Percentiles rank a stretch among this genome's conserved stretches.
phyloP scores from a whole-genome alignment of 148 eudicot genomes.

The Amaranthus hypochondriacus region DNA sequence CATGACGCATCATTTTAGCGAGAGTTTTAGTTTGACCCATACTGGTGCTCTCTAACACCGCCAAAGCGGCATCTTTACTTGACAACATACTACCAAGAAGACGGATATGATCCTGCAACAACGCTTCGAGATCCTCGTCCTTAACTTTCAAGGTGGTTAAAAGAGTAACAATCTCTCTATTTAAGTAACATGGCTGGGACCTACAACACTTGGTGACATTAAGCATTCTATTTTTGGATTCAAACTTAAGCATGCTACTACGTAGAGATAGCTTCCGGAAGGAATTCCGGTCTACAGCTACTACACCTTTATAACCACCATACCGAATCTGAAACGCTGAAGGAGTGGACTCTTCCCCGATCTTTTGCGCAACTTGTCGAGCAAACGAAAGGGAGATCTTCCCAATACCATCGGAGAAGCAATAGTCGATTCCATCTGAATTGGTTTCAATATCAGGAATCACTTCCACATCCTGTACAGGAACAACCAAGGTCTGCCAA shows the following conservation, averaged over 20 bases:
- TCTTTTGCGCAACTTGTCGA: slow-evolving; percentile 68
- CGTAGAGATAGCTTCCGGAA: slow-evolving; percentile 74
- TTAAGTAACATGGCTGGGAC: slow-evolving; percentile 78
- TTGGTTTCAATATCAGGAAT: slow-evolving; percentile 80
- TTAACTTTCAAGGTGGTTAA: slow-evolving; percentile 78
- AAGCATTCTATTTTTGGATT: slow-evolving; percentile 84
- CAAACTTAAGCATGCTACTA: slow-evolving; percentile 90
- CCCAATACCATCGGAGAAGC: slow-evolving; percentile 96
- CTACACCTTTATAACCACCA: slow-evolving; percentile 95
- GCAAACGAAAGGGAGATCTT: slow-evolving; percentile 86
- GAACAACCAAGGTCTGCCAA: slow-evolving; percentile 68
- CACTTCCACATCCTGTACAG: slow-evolving; percentile 61
- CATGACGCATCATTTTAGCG: slow-evolving; percentile 62
- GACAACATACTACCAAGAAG: slow-evolving; percentile 62
- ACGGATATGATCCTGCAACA: slow-evolving; percentile 61
- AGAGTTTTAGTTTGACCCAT: slow-evolving; percentile 50
- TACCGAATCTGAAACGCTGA: slow-evolving; percentile 95
- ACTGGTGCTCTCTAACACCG: slow-evolving; percentile 63
- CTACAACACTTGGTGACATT: slow-evolving; percentile 83
- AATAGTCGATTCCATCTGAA: slow-evolving; percentile 65
- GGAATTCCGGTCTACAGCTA: slow-evolving; percentile 79
- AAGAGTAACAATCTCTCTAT: slow-evolving; percentile 80
- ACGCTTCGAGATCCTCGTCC: slow-evolving; percentile 48
- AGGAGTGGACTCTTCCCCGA: slow-evolving; percentile 61
- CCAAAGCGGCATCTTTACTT: slow-evolving; percentile 51